Evolutionary conservation across 129 eudicot species (phyloP).

Genomic region (Artemisia annua): DNA sequence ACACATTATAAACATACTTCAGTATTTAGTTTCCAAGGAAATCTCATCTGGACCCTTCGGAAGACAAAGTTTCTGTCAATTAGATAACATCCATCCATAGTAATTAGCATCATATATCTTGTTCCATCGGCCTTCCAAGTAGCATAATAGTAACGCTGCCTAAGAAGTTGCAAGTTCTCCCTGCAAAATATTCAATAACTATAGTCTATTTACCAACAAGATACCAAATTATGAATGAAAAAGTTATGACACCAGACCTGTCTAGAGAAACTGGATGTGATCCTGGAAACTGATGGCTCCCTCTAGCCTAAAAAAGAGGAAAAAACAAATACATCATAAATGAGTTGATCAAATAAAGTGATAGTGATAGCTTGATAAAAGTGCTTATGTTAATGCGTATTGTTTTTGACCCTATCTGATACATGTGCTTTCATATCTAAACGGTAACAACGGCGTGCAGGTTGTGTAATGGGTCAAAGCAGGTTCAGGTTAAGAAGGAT

Average conservation of each 20-base stretch:
- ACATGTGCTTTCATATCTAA: too few species aligned
- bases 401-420: too few species aligned
- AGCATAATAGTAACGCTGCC: conserved; percentile 96
- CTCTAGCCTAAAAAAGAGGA: conserved; percentile 65
- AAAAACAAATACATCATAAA: conserved; percentile 18
- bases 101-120: conserved; percentile 94
- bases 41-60: conserved; percentile 98
- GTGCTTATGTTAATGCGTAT: background rate
- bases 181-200: conserved; percentile 40
- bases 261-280: conserved; percentile 98
- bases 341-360: conserved; percentile 3
- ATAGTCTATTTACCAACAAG: background rate
- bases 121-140: conserved; percentile 99
- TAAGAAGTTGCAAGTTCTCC: conserved; percentile 85
- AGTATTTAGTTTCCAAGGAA: conserved; percentile 77
- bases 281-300: conserved; percentile 87
- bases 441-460: too few species aligned
- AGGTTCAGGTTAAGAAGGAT: too few species aligned
- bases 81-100: conserved; percentile 90
- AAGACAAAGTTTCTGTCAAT: conserved; percentile 86
- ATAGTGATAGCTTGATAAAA: background rate
- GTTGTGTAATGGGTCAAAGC: background rate
- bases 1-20: conserved; percentile 59
- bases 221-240: conserved; percentile 15
- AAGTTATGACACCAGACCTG: conserved; percentile 51